These are phyloP conservation scores for Ophiostoma sp. DNA, from an alignment of 2,329 filamentous ascomycete genomes.

Conservation along the genomic window DNA sequence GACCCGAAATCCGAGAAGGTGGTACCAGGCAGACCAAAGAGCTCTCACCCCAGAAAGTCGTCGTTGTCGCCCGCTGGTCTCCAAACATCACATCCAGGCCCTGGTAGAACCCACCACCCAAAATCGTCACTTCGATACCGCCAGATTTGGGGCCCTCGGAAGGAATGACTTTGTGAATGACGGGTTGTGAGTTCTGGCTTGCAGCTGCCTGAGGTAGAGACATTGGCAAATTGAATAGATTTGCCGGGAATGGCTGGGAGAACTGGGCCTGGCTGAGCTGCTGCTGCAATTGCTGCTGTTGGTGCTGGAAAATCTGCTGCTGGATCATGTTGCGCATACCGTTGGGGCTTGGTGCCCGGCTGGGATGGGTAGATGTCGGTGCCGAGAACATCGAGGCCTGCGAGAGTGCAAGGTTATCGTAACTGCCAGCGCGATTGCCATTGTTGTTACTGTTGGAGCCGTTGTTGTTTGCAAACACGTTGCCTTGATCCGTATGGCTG, in stretches of 20 bases:
- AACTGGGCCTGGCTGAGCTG: slow-evolving; percentile 38
- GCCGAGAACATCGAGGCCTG: slow-evolving; percentile 59
- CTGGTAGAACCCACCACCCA: slow-evolving; percentile 73
- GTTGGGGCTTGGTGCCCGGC: slow-evolving; percentile 70
- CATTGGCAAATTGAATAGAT: slow-evolving; percentile 48
- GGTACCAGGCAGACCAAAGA: slow-evolving; percentile 76
- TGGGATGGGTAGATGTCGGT: slow-evolving; percentile 66
- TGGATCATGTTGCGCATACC: slow-evolving; percentile 44
- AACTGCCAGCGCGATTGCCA: slow-evolving; percentile 51
- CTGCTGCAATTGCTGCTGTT: slow-evolving; percentile 35
- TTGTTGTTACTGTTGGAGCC: not conserved
- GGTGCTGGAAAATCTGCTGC: slow-evolving; percentile 34
- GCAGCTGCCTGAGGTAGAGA: slow-evolving; percentile 33
- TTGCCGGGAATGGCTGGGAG: slow-evolving; percentile 44
- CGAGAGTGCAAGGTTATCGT: slow-evolving; percentile 60
- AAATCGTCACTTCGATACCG: slow-evolving; percentile 79
- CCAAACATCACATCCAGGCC: slow-evolving; percentile 82
- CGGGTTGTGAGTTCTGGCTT: slow-evolving; percentile 39
- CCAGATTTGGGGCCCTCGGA: slow-evolving; percentile 75
- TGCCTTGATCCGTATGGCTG: slow-evolving; percentile 54
- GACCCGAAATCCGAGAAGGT: slow-evolving; percentile 60
- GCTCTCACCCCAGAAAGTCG: slow-evolving; percentile 73
- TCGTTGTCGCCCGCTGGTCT: slow-evolving; percentile 57
- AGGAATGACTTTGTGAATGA: slow-evolving; percentile 79
- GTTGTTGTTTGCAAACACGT: slow-evolving; percentile 40